Conservation (phyloP, 306 rosid genomes). For the Adenanthera pavonina region DNA sequence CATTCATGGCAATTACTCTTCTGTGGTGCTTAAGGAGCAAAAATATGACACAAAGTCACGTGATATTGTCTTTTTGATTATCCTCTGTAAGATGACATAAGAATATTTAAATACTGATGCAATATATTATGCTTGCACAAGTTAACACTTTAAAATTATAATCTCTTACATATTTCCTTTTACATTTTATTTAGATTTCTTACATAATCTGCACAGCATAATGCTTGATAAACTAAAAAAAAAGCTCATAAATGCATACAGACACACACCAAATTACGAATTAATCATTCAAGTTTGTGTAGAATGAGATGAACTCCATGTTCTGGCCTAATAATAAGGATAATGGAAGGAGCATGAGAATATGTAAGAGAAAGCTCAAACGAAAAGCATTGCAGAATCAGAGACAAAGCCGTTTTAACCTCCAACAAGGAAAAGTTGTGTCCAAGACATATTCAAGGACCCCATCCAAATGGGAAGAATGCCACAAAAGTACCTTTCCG, state of each 20-base stretch:
- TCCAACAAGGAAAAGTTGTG: not conserved
- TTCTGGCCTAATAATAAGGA: not conserved
- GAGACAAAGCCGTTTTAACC: not conserved
- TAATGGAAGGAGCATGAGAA: not conserved
- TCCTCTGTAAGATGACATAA: too few relatives aligned
- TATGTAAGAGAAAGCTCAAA: not conserved
- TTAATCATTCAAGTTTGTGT: not conserved
- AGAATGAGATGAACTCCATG: not conserved
- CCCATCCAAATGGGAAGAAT: conserved; percentile 52
- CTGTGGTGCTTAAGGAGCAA: too few relatives aligned
- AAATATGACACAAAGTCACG: too few relatives aligned
- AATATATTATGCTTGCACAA: too few relatives aligned
- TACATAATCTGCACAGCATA: too few relatives aligned
- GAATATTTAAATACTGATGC: too few relatives aligned
- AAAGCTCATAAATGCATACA: not conserved
- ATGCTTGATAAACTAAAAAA: too few relatives aligned
- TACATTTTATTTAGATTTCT: too few relatives aligned
- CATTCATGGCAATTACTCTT: too few relatives aligned
- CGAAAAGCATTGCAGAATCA: not conserved
- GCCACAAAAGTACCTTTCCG: conserved; percentile 23
- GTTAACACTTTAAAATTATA: too few relatives aligned
- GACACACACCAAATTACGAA: not conserved
- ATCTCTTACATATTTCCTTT: too few relatives aligned
- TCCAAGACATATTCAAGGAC: conserved; percentile 41
- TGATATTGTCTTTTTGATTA: too few relatives aligned